These are phyloP conservation scores for Botrytis hyacinthi DNA, from an alignment of 2,329 filamentous ascomycete species.

Conservation along the genomic window DNA sequence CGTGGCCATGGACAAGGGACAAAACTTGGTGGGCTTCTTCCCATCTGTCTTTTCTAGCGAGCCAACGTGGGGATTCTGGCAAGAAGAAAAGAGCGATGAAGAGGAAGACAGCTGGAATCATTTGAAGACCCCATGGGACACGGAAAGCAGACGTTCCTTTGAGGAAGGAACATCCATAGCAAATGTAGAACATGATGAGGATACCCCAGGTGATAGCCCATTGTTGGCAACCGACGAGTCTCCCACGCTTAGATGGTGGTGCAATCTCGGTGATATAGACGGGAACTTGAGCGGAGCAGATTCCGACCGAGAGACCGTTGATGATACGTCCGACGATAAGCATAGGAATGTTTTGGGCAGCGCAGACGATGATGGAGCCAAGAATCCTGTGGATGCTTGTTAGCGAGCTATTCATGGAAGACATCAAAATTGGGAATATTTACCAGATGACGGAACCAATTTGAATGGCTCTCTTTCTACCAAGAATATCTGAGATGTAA, in stretches of 20 bases:
- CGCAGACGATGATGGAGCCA: slow-evolving; percentile 59
- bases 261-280: slow-evolving; percentile 68
- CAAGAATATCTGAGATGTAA: slow-evolving; percentile 55
- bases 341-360: slow-evolving; percentile 53
- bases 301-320: slow-evolving; percentile 62
- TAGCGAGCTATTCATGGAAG: not conserved
- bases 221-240: slow-evolving; percentile 69
- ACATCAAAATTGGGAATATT: slow-evolving; percentile 3
- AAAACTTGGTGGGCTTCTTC: slow-evolving; percentile 52
- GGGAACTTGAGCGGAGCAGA: slow-evolving; percentile 62
- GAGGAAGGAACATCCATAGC: slow-evolving; percentile 47
- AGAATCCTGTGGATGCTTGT: slow-evolving; percentile 50
- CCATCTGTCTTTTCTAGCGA: slow-evolving; percentile 60
- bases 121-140: slow-evolving; percentile 63
- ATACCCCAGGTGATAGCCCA: slow-evolving; percentile 61
- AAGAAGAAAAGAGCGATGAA: slow-evolving; percentile 59
- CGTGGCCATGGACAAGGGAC: slow-evolving; percentile 56
- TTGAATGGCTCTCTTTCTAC: slow-evolving; percentile 50
- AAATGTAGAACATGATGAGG: slow-evolving; percentile 68
- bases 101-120: slow-evolving; percentile 58
- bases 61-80: slow-evolving; percentile 62
- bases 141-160: slow-evolving; percentile 52
- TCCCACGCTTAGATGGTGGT: slow-evolving; percentile 55
- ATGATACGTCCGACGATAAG: slow-evolving; percentile 57
- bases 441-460: slow-evolving; percentile 48